Evolutionary conservation across 2,329 filamentous ascomycete species (phyloP).

Genomic region (Plectosphaerella cucumerina): DNA sequence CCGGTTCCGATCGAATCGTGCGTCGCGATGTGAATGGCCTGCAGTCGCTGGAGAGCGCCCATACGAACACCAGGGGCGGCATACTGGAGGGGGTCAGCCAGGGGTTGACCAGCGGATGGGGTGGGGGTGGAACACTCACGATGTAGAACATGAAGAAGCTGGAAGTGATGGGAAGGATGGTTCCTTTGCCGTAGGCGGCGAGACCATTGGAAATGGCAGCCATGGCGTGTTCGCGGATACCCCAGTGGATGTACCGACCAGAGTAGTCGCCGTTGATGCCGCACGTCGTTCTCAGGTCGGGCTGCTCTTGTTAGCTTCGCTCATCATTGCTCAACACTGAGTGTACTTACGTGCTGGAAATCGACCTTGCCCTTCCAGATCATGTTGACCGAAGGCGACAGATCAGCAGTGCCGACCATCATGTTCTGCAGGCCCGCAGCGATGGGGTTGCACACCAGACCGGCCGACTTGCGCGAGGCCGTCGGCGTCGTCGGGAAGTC

Average conservation of each 20-base stretch:
- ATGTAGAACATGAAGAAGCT: slow-evolving; percentile 56
- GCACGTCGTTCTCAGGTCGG: slow-evolving; percentile 30
- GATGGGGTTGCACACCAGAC: slow-evolving; percentile 45
- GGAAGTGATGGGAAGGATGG: slow-evolving; percentile 49
- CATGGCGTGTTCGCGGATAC: slow-evolving; percentile 60
- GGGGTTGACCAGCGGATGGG: background rate
- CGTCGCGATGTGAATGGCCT: slow-evolving; percentile 55
- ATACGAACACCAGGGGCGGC: slow-evolving; percentile 57
- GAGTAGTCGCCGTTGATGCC: slow-evolving; percentile 49
- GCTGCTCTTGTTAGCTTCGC: slow-evolving; percentile 20
- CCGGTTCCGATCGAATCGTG: slow-evolving; percentile 57
- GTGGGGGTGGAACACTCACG: slow-evolving; percentile 8
- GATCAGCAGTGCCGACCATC: slow-evolving; percentile 50
- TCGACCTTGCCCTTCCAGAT: slow-evolving; percentile 48
- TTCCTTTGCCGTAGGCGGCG: slow-evolving; percentile 49
- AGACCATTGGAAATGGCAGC: slow-evolving; percentile 51
- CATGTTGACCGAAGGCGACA: slow-evolving; percentile 52
- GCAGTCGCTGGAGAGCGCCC: slow-evolving; percentile 51
- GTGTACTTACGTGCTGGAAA: slow-evolving; percentile 38
- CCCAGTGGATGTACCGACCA: slow-evolving; percentile 55
- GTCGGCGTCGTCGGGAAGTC: slow-evolving; percentile 41
- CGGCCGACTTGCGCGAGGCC: slow-evolving; percentile 44
- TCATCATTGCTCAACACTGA: slow-evolving; percentile 14
- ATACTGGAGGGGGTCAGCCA: slow-evolving; percentile 24
- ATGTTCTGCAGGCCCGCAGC: slow-evolving; percentile 41